Evolutionary conservation across 768 basidiomycete species (phyloP), one percentile per base, ranked within the genome.

Genomic region (Tremella fuciformis): DNA sequence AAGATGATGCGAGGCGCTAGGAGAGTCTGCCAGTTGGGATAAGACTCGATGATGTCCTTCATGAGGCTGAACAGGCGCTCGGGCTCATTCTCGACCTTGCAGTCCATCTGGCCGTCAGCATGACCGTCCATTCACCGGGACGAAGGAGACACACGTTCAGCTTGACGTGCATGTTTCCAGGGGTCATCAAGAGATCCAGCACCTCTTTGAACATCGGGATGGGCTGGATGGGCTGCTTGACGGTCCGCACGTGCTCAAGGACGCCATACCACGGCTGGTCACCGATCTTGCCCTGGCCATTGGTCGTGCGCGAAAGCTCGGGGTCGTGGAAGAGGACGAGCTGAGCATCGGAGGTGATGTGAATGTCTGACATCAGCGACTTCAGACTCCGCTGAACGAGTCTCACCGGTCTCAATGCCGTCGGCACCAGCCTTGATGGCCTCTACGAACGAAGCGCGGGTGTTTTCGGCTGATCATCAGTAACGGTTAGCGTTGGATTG

Each of bases 251-350:
- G 70, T 89, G 83, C 77, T 76, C 74, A 7, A 78, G 59, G 1
- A 66, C 78, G 44, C 88, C 88, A 73, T 84, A 79, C 87, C 89
- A 92, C 13, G 81, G 77, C 55, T 84, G 84, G 56, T 86, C 84
- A 60, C 83, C 82, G 69, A 92, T 81, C 18, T 89, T 64, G 80
- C 78, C 72, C 83, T 87, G 88, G 59, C 61, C 75, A 72, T 88
- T 82, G n/a, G 90, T 97, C 2, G 91, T 94, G 63, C 93, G 82
- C 59, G 83, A 82, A 53, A 94, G 79, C 22, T 82, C 86, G 84
- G 91, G 88, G 77, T 97, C 94, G 78, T 99, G 94, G 79, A 94
- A 97, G 89, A 97, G 90, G 49, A 97, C 78, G 34, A 98, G 87
- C 40, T 89, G 84, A 71, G 85, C 82, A 77, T 99, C 94, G 64